Evolutionary conservation across 164 flowering plant species (phyloP), one percentile per base, ranked within the genome.

Genomic region (Platanus orientalis): DNA sequence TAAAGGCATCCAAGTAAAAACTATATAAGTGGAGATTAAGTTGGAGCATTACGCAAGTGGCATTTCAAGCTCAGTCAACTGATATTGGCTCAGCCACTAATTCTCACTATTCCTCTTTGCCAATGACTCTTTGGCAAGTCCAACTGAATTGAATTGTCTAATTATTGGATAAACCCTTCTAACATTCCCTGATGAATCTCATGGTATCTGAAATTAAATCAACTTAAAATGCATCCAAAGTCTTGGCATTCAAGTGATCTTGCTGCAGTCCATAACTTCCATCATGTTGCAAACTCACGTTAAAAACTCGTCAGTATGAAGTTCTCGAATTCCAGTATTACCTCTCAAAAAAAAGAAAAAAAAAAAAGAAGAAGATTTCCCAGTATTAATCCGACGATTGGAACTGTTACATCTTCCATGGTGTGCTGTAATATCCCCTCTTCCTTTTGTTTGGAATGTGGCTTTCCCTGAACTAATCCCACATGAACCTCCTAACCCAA

Each of bases 281-380:
- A 75, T 79, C 86, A 13, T 57, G 57, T 53, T 69, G 76, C 71
- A 80, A 66, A 64, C 60, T 79, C 81, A 82, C 71, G 54, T 80
- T 80, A 50, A 68, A 80, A 16, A 71, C 71, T 78, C 54, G 28
- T 50, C 69, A 30, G 73, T 52, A 42, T 20, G 61, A 67, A 67
- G 29, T 61, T 19, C 16, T 51, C 5, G 36, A 29, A 56, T 42
- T 63, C 51, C 49, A 32, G n/a, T n/a, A n/a, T n/a, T n/a, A n/a
- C n/a, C n/a, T n/a, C n/a, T n/a, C n/a, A n/a, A n/a, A n/a, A n/a
- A n/a, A n/a, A n/a, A n/a, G n/a, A n/a, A n/a, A n/a, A n/a, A n/a
- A n/a, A n/a, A n/a, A n/a, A n/a, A n/a, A n/a, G n/a, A n/a, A 1
- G 60, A 47, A 58, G 45, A 40, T 54, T 60, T 49, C 40, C 44